Conservation (phyloP, 2,329 filamentous ascomycete species). For the Trichophyton benhamiae region DNA sequence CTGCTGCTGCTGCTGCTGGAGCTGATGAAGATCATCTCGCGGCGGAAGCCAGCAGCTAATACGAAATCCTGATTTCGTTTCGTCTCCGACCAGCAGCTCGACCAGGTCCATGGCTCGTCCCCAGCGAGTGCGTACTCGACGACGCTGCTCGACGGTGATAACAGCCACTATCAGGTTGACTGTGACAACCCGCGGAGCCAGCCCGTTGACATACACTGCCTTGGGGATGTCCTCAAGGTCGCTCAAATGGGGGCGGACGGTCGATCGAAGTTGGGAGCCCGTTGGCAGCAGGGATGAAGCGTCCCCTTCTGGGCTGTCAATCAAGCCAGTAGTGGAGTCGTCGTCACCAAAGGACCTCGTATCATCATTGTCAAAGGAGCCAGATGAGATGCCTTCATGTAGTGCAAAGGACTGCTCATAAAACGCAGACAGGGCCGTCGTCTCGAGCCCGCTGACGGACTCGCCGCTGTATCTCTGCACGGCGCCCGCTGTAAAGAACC, state of each 20-base stretch:
- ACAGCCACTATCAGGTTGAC: constrained; percentile 71
- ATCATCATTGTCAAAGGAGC: constrained; percentile 5
- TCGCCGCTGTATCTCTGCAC: constrained; percentile 13
- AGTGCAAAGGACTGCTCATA: constrained; percentile 65
- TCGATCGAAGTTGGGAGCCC: not conserved
- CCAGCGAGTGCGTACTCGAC: constrained; percentile 51
- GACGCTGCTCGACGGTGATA: constrained; percentile 56
- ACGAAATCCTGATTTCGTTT: constrained; percentile 67
- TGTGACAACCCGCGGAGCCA: constrained; percentile 69
- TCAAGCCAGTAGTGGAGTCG: constrained; percentile 4
- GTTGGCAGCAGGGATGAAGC: constrained; percentile 1
- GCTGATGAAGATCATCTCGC: constrained; percentile 12
- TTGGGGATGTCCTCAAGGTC: constrained; percentile 59
- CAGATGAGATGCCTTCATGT: constrained; percentile 40
- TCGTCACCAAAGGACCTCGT: constrained; percentile 10
- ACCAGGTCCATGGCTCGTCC: constrained; percentile 50
- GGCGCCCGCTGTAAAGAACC: constrained; percentile 13
- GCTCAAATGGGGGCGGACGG: constrained; percentile 34
- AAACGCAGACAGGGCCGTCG: constrained; percentile 46
- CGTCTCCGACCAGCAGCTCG: constrained; percentile 72
- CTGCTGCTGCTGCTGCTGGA: constrained; percentile 7
- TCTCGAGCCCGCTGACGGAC: constrained; percentile 21
- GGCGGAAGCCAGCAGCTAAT: constrained; percentile 70
- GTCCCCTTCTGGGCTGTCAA: constrained; percentile 5
- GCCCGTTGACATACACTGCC: constrained; percentile 50